Conservation (phyloP, 129 eudicot genomes). For the Solidago caesia region DNA sequence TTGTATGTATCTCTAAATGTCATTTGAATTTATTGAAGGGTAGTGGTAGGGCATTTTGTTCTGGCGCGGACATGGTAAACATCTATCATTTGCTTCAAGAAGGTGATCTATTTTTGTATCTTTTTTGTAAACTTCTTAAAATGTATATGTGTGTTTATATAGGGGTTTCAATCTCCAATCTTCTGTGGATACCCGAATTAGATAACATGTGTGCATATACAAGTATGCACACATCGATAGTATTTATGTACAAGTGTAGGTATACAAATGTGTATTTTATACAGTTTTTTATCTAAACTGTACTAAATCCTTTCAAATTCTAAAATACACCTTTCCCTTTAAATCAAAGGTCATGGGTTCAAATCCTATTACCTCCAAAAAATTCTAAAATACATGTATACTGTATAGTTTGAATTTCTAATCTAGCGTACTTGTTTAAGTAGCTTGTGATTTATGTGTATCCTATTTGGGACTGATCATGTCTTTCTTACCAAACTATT, state of each 20-base stretch:
- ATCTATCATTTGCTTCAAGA: slow-evolving; percentile 63
- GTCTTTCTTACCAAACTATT: slow-evolving; percentile 11
- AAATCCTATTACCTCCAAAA: neutral
- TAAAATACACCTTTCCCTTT: no score
- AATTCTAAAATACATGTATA: neutral
- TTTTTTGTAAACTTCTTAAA: neutral
- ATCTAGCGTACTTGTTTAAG: neutral
- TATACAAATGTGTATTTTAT: neutral
- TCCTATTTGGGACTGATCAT: neutral
- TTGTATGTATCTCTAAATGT: slow-evolving; percentile 11
- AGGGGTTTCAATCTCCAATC: neutral
- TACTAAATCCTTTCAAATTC: neutral
- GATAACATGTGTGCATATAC: no score
- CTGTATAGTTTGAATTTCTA: neutral
- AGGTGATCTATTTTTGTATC: slow-evolving; percentile 43
- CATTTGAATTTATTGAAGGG: slow-evolving; percentile 53
- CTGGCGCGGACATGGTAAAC: slow-evolving; percentile 80
- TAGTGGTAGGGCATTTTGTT: slow-evolving; percentile 77
- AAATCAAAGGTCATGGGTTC: no score
- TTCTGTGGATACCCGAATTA: neutral
- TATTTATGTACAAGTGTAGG: neutral
- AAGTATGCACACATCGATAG: no score
- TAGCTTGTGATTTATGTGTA: neutral
- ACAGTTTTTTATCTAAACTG: neutral
- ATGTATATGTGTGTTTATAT: neutral